Conservation (phyloP, 192 early-diverging fungal species). For the Kickxella alabastrina region DNA sequence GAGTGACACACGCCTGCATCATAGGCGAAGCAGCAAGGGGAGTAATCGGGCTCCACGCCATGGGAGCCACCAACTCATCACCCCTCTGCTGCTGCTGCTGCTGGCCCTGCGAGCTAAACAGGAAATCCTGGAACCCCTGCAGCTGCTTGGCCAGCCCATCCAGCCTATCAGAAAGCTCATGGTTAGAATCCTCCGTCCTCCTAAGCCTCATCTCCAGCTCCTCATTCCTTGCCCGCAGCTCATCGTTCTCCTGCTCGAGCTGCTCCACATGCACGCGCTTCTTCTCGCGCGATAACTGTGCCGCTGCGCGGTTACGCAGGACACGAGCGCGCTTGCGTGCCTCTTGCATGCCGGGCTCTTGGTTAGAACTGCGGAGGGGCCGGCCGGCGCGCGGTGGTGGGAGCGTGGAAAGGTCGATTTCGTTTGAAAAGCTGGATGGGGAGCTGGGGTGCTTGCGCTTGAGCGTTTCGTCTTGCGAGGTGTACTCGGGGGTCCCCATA, state of each 20-base stretch:
- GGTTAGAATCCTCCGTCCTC: slow-evolving; percentile 33
- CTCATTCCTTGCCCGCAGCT: slow-evolving; percentile 49
- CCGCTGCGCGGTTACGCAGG: slow-evolving; percentile 88
- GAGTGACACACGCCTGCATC: slow-evolving; percentile 11
- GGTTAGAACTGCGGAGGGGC: slow-evolving; percentile 28
- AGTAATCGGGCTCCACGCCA: slow-evolving; percentile 29
- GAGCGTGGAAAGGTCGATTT: slow-evolving; percentile 40
- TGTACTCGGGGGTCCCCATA: slow-evolving; percentile 8
- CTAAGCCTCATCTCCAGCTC: slow-evolving; percentile 43
- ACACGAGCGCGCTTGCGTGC: slow-evolving; percentile 64
- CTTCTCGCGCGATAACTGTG: slow-evolving; percentile 79
- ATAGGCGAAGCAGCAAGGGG: slow-evolving; percentile 31
- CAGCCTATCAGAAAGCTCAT: slow-evolving; percentile 27
- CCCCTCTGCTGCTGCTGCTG: slow-evolving; percentile 3
- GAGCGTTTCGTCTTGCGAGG: slow-evolving; percentile 6
- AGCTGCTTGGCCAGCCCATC: slow-evolving; percentile 41
- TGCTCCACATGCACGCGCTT: slow-evolving; percentile 78
- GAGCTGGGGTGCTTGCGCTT: slow-evolving; percentile 45
- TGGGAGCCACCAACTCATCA: slow-evolving; percentile 10
- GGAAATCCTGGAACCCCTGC: slow-evolving; percentile 37
- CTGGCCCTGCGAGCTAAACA: slow-evolving; percentile 11
- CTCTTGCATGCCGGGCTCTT: slow-evolving; percentile 50
- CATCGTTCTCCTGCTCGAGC: slow-evolving; percentile 74
- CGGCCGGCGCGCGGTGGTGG: slow-evolving; percentile 44
- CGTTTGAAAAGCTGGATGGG: slow-evolving; percentile 17